phyloP scores from a whole-genome alignment of 2,329 filamentous ascomycete genomes.

The Trichoderma afroharzianum region DNA sequence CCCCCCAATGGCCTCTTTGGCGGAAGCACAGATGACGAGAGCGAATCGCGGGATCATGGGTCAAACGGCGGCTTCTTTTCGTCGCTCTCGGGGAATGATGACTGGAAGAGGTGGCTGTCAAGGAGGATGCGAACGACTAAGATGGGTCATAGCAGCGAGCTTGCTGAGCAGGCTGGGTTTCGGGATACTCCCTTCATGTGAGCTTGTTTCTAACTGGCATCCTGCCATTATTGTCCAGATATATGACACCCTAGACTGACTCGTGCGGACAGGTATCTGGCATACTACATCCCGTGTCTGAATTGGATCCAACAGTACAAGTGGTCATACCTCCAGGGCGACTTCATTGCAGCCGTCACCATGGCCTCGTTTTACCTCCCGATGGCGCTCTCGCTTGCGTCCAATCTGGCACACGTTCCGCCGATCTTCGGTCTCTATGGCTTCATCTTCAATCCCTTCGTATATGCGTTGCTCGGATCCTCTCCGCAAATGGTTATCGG shows the following conservation, averaged over 20 bases:
- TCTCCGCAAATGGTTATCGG: constrained; percentile 93
- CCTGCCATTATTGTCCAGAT: neutral
- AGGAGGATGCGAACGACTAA: constrained; percentile 58
- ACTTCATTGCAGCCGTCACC: constrained; percentile 85
- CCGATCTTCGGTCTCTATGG: constrained; percentile 92
- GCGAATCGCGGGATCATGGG: constrained; percentile 32
- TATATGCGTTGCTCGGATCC: constrained; percentile 88
- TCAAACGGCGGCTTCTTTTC: constrained; percentile 34
- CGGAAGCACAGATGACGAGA: constrained; percentile 28
- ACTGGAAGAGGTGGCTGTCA: constrained; percentile 50
- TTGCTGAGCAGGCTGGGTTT: constrained; percentile 71
- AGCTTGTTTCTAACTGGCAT: constrained; percentile 27
- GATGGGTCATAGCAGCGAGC: constrained; percentile 67
- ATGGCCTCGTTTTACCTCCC: constrained; percentile 98
- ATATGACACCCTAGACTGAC: neutral
- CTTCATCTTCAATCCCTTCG: constrained; percentile 86
- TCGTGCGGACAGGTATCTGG: constrained; percentile 64
- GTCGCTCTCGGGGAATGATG: constrained; percentile 37
- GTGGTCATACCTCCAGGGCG: constrained; percentile 76
- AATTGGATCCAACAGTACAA: constrained; percentile 89
- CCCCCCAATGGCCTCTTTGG: constrained; percentile 36
- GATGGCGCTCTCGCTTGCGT: constrained; percentile 89
- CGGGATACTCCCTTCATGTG: constrained; percentile 72
- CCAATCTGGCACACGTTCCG: constrained; percentile 88
- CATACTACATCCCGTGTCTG: constrained; percentile 88